A percentile compares a stretch with the other conserved stretches of the same genome.
Evolutionary conservation across 805 yeast genomes (phyloP).

Genomic region (Blastobotrys terrestris): DNA sequence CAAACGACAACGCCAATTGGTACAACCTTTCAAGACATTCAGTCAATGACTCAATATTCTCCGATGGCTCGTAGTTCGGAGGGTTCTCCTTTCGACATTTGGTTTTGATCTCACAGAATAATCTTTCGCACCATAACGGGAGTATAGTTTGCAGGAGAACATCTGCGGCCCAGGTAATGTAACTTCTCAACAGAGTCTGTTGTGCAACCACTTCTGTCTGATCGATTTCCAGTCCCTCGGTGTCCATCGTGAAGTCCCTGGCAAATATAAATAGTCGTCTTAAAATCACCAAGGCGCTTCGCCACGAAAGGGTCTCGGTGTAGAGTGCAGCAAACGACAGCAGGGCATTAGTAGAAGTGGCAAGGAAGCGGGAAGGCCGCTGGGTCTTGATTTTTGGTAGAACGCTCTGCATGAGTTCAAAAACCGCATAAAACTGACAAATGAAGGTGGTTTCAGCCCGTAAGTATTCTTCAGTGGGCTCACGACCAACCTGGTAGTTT

Average conservation of each 20-base stretch:
- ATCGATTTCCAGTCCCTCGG: constrained; percentile 30
- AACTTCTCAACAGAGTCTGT: constrained; percentile 56
- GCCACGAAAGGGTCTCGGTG: constrained; percentile 26
- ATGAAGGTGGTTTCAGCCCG: constrained; percentile 33
- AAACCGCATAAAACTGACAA: constrained; percentile 55
- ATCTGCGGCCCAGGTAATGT: constrained; percentile 49
- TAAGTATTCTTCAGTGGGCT: constrained; percentile 20
- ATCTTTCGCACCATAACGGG: constrained; percentile 28
- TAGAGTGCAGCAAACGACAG: constrained; percentile 46
- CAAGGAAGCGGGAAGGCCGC: constrained; percentile 74
- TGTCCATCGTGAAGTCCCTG: constrained; percentile 47
- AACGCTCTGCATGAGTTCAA: constrained; percentile 58
- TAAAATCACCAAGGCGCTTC: constrained; percentile 38
- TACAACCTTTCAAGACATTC: constrained; percentile 38
- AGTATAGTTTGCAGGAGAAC: constrained; percentile 30
- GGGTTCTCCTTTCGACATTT: constrained; percentile 16
- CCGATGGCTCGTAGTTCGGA: constrained; percentile 23
- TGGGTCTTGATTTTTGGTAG: constrained; percentile 57
- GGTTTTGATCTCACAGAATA: constrained; percentile 29
- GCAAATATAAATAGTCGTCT: constrained; percentile 55
- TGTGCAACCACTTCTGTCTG: constrained; percentile 44
- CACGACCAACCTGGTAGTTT: constrained; percentile 10
- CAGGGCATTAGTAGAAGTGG: constrained; percentile 58
- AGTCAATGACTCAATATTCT: constrained; percentile 23
- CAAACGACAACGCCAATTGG: constrained; percentile 57